phyloP scores from a whole-genome alignment of 1,284 basidiomycete genomes.

The Volvariella volvacea region DNA sequence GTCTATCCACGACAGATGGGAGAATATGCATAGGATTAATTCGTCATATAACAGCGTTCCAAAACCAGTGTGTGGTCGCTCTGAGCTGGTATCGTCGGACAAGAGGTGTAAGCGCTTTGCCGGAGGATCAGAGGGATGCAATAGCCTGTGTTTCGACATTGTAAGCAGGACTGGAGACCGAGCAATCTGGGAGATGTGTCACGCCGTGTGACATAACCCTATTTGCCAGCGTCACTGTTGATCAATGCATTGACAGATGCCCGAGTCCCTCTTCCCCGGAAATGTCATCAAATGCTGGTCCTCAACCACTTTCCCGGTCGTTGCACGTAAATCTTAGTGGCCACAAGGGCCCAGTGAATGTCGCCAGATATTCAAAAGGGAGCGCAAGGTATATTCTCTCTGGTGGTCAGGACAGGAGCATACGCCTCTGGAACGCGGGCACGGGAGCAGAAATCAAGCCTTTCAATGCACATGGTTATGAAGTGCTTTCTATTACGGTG shows the following conservation, averaged over 20 bases:
- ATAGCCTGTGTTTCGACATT: constrained; percentile 53
- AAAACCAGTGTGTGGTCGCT: constrained; percentile 30
- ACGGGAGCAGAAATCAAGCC: constrained; percentile 83
- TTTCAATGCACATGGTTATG: constrained; percentile 90
- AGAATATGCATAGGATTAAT: constrained; percentile 66
- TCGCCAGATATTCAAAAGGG: constrained; percentile 82
- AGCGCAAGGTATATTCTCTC: constrained; percentile 84
- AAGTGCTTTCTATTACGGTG: constrained; percentile 88
- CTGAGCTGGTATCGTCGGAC: neutral
- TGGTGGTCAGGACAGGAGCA: constrained; percentile 85
- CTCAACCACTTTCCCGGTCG: constrained; percentile 48
- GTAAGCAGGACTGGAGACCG: neutral
- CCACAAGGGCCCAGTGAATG: constrained; percentile 80
- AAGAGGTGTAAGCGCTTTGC: constrained; percentile 47
- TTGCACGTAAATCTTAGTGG: constrained; percentile 52
- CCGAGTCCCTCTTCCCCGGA: too few relatives aligned
- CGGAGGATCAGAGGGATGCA: constrained; percentile 43
- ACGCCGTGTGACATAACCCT: too few relatives aligned
- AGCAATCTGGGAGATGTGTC: too few relatives aligned
- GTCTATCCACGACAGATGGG: constrained; percentile 57
- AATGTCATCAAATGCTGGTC: constrained; percentile 31
- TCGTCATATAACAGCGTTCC: constrained; percentile 69
- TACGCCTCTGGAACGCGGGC: constrained; percentile 88
- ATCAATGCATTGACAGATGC: too few relatives aligned
- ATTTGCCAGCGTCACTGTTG: too few relatives aligned